Evolutionary conservation across 2,329 filamentous ascomycete genomes (phyloP).

Genomic region (Aureobasidium uvarum): DNA sequence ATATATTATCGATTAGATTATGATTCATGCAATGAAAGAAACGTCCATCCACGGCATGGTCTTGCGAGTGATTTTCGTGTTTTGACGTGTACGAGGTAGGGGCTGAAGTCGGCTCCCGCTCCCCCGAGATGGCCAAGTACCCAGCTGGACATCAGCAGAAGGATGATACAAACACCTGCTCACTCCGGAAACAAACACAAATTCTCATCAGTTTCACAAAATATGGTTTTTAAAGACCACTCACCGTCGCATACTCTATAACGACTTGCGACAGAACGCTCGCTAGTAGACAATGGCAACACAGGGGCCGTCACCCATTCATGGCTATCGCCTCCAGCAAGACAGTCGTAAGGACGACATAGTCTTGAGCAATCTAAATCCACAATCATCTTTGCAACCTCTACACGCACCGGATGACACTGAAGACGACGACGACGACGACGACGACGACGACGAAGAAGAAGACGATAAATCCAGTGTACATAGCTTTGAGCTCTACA

Average conservation of each 20-base stretch:
- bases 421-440: not conserved
- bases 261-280: not conserved
- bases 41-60: not conserved
- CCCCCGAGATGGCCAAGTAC: not conserved
- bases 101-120: not conserved
- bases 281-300: not conserved
- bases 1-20: constrained; percentile 48
- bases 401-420: not conserved
- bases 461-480: constrained; percentile 8
- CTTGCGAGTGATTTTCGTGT: not conserved
- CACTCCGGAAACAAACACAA: not conserved
- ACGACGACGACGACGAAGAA: not conserved
- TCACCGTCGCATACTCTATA: not conserved
- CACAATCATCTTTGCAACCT: not conserved
- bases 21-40: constrained; percentile 9
- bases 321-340: not conserved
- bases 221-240: too few relatives aligned
- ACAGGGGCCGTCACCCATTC: not conserved
- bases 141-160: not conserved
- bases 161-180: too few relatives aligned
- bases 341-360: not conserved
- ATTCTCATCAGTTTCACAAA: not conserved
- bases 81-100: not conserved
- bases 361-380: not conserved
- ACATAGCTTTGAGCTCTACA: constrained; percentile 47